Evolutionary conservation across 163 green algal genomes (phyloP), one percentile per base, ranked within the genome.

Genomic region (Scenedesmus sp.): DNA sequence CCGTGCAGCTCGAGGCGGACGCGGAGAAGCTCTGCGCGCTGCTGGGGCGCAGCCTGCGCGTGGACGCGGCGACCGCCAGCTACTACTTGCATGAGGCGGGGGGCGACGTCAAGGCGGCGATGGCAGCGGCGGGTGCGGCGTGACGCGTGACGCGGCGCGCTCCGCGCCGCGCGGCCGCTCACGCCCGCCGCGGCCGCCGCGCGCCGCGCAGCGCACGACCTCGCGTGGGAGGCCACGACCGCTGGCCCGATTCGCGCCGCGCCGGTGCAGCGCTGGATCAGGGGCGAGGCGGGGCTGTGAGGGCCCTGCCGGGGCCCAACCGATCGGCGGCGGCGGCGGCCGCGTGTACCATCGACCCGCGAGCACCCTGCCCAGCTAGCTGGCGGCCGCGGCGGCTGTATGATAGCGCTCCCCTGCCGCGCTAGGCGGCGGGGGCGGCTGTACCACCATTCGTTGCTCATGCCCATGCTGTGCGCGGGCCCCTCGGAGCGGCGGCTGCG

Each of bases 1-100:
- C 22, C 29, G 15, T 34, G 11, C 67, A 77, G 58, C 4, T 60
- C 9, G 67, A 78, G 0, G 10, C 28, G 17, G n/a, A 74, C 10
- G 29, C 64, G 60, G 64, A 26, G 0, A 75, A 80, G 62, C 26
- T 84, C 45, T 76, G 69, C 48, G 45, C 53, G 39, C 58, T 84
- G 70, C 29, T 84, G 29, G 63, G 69, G 3, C 60, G 62, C 22
- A 63, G 39, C 51, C 50, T 80, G 50, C 50, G 44, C 26, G 45
- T 80, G 22, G 78, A 79, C 36, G 34, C 34, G 3, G 24, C 44
- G 14, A 75, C 60, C 26, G 69, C 78, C 0, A 56, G 51, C 53
- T 84, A 77, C 47, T 84, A 84, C 78, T 44, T 84, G 33, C 70
- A 78, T 6, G 78, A 81, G 10, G 50, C 70, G 4, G 63, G 63